A percentile compares a stretch with the other conserved stretches of the same genome.
Evolutionary conservation across 331 rosid species (phyloP).

Genomic region (Dryas integrifolia): DNA sequence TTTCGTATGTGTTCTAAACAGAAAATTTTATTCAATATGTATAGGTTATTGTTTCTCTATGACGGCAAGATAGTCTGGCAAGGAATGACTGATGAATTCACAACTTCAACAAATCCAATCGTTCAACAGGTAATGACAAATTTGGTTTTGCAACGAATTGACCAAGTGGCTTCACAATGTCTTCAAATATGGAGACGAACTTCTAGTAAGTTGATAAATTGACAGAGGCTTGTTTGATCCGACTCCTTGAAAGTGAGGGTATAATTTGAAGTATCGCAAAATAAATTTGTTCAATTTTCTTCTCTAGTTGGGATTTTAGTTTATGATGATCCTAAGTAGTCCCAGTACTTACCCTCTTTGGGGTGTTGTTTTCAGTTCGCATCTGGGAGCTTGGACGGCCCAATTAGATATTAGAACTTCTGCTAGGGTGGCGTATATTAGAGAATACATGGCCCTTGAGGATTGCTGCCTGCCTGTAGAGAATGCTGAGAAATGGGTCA

Average conservation of each 20-base stretch:
- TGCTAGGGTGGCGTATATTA: slow-evolving; percentile 1
- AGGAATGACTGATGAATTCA: slow-evolving; percentile 92
- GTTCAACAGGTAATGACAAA: slow-evolving; percentile 69
- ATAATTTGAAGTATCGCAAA: background rate
- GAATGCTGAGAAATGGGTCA: slow-evolving; percentile 1
- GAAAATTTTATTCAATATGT: slow-evolving; percentile 20
- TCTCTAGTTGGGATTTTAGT: background rate
- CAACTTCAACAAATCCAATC: slow-evolving; percentile 74
- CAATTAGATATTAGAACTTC: slow-evolving; percentile 67
- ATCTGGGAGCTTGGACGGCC: slow-evolving; percentile 91
- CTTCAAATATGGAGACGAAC: background rate
- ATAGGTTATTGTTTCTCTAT: slow-evolving; percentile 78
- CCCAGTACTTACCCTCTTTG: background rate
- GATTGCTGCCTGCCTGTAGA: slow-evolving; percentile 21
- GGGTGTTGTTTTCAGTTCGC: slow-evolving; percentile 71
- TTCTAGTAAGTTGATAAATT: background rate
- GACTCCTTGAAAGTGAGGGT: background rate
- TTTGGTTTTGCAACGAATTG: background rate
- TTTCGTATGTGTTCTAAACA: slow-evolving; percentile 14
- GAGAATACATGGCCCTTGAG: slow-evolving; percentile 4
- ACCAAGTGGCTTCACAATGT: background rate
- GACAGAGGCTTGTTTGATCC: background rate
- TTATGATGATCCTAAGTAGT: slow-evolving; percentile 2
- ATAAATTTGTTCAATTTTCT: too few species aligned
- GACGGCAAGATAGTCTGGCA: slow-evolving; percentile 98